A percentile compares a stretch with the other conserved stretches of the same genome.
phyloP scores from a whole-genome alignment of 2,329 filamentous ascomycete genomes.

The Monosporascus sp. region DNA sequence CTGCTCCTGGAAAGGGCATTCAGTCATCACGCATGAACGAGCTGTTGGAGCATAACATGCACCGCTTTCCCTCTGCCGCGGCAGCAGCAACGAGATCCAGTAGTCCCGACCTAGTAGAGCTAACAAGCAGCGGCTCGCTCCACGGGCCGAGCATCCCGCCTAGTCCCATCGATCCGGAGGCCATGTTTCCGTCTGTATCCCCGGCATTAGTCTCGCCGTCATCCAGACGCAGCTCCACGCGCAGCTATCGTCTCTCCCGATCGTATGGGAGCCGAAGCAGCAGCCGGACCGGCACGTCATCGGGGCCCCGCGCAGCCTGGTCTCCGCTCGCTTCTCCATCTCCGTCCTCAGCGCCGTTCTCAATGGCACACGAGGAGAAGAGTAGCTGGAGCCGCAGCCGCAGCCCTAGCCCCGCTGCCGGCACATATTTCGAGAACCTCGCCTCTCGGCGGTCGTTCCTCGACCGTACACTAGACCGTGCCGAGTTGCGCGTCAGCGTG shows the following conservation, averaged over 20 bases:
- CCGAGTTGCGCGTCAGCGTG: constrained; percentile 4
- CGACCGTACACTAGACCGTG: constrained; percentile 6
- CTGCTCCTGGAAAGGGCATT: background rate
- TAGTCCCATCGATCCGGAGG: background rate
- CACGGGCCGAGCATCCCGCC: background rate
- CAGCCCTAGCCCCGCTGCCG: constrained; percentile 10
- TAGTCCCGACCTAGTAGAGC: background rate
- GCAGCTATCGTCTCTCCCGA: no score
- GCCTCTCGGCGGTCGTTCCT: constrained; percentile 11
- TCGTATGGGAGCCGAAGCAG: no score
- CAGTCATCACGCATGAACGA: background rate
- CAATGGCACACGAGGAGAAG: background rate
- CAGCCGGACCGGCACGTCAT: no score
- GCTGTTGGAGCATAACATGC: background rate
- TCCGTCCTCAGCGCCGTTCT: no score
- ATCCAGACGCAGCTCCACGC: background rate
- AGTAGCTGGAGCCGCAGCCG: background rate
- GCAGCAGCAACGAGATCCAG: background rate
- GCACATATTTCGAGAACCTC: constrained; percentile 6
- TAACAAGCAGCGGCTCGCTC: background rate
- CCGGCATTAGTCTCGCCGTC: background rate
- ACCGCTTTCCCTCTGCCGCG: no score
- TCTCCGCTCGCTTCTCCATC: no score
- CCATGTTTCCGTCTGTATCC: background rate
- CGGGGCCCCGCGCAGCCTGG: no score